Evolutionary conservation across 345 rosid genomes (phyloP).

Genomic region (Pelargonium nanum): DNA sequence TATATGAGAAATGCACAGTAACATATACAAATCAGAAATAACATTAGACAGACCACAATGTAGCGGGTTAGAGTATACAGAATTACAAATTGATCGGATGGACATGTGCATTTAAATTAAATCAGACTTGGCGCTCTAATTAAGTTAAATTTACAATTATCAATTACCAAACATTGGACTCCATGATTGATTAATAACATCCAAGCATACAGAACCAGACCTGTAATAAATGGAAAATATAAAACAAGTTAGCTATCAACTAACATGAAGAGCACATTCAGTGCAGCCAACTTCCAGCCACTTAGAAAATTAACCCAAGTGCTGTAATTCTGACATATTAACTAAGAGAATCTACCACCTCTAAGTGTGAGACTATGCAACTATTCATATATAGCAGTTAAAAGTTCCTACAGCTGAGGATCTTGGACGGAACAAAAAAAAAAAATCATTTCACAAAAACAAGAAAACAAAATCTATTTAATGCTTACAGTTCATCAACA

Average conservation of each 20-base stretch:
- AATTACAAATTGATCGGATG: not conserved
- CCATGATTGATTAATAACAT: slow-evolving; percentile 73
- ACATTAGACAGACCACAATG: no score
- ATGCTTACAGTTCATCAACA: slow-evolving; percentile 63
- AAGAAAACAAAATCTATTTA: not conserved
- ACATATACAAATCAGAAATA: no score
- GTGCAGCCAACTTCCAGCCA: no score
- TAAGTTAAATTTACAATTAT: not conserved
- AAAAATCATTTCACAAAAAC: no score
- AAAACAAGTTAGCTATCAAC: not conserved
- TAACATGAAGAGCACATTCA: not conserved
- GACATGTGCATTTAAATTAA: not conserved
- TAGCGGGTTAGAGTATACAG: not conserved
- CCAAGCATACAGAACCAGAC: slow-evolving; percentile 67
- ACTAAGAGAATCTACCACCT: no score
- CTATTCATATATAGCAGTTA: no score
- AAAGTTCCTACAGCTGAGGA: no score
- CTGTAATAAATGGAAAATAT: slow-evolving; percentile 25
- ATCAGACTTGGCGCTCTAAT: not conserved
- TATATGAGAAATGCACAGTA: no score
- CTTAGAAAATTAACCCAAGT: no score
- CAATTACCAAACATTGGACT: slow-evolving; percentile 71
- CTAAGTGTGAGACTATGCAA: no score
- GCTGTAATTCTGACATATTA: no score
- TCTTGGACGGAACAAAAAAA: no score